phyloP scores from a whole-genome alignment of 257 asterid genomes.

The Forsythia suspensa region DNA sequence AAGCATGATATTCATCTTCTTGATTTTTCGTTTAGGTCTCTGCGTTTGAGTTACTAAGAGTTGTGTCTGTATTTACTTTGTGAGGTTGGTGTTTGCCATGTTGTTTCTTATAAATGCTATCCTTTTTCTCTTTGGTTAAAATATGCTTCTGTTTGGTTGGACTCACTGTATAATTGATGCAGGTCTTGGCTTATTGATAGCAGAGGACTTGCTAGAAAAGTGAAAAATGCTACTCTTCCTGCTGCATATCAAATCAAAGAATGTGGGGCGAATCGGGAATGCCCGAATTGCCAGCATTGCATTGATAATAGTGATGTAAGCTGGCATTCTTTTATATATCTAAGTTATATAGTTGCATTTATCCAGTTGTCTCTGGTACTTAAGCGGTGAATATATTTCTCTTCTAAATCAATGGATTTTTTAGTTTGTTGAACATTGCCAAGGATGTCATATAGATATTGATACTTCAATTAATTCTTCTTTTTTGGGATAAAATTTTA shows the following conservation, averaged over 20 bases:
- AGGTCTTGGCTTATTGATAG: conserved; percentile 80
- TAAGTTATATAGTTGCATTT: neutral
- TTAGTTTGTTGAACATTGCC: neutral
- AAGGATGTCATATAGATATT: neutral
- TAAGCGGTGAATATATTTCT: neutral
- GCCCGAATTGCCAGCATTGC: conserved; percentile 63
- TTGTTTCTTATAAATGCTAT: neutral
- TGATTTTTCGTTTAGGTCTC: neutral
- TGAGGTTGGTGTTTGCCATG: neutral
- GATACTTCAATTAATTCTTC: neutral
- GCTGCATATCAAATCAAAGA: conserved; percentile 58
- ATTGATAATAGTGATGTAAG: conserved; percentile 81
- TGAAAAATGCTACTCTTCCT: conserved; percentile 62
- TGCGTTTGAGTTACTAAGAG: neutral
- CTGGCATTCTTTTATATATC: conserved; percentile 8
- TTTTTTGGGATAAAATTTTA: neutral
- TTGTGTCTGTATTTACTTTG: conserved; percentile 2
- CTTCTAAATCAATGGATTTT: neutral
- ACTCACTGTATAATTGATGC: conserved; percentile 20
- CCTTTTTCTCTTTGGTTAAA: neutral
- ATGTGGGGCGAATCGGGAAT: conserved; percentile 63
- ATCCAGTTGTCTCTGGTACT: neutral
- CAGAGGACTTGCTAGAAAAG: conserved; percentile 74
- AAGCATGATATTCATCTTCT: neutral
- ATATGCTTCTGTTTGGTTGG: neutral